Conservation (phyloP, 768 basidiomycete species). For the Pilatotrama ljubarskyi region DNA sequence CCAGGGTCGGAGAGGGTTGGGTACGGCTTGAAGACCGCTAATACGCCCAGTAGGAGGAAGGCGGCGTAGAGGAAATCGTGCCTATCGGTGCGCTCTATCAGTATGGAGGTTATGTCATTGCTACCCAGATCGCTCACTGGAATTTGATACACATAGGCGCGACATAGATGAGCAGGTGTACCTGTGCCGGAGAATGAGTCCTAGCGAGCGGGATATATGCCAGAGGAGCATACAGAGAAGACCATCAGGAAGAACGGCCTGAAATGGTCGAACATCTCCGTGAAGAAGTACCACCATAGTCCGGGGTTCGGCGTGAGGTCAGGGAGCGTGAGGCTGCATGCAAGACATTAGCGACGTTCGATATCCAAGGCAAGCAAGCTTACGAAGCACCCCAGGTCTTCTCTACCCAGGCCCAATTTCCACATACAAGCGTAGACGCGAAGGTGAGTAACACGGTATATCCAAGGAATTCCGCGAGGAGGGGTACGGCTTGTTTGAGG, state of each 20-base stretch:
- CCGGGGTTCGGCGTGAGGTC: constrained; percentile 94
- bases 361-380: constrained; percentile 26
- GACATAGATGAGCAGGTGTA: constrained; percentile 82
- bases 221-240: constrained; percentile 68
- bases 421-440: constrained; percentile 57
- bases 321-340: constrained; percentile 68
- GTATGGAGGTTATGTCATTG: background rate
- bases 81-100: constrained; percentile 39
- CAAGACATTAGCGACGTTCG: background rate
- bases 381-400: constrained; percentile 89
- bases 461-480: constrained; percentile 49
- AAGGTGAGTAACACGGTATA: constrained; percentile 52
- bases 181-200: constrained; percentile 43
- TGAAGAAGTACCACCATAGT: constrained; percentile 99
- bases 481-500: constrained; percentile 28
- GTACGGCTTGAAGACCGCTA: constrained; percentile 89
- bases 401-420: constrained; percentile 65
- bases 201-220: background rate
- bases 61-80: constrained; percentile 83
- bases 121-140: constrained; percentile 47
- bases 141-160: constrained; percentile 87
- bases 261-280: constrained; percentile 99
- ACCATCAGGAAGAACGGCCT: constrained; percentile 93
- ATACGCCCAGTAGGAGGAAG: constrained; percentile 72
- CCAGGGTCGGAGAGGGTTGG: constrained; percentile 88